These are phyloP conservation scores for Lactarius hatsudake DNA, from an alignment of 768 basidiomycete genomes.

Conservation along the genomic window DNA sequence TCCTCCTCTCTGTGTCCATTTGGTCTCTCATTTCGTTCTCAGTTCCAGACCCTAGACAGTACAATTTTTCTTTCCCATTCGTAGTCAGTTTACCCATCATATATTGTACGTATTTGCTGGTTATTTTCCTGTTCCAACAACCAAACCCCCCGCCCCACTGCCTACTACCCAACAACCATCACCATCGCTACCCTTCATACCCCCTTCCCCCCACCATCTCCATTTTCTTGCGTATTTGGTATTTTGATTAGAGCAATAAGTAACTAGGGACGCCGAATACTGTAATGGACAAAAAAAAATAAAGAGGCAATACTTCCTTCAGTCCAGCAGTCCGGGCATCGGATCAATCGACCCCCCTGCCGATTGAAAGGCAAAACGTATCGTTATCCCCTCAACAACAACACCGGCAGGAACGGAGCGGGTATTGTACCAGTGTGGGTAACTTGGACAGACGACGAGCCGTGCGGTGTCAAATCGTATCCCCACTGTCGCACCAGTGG, in stretches of 20 bases:
- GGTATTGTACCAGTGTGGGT: too few species aligned
- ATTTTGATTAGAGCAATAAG: slow-evolving; percentile 7
- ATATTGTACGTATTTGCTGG: background rate
- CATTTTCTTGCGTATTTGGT: slow-evolving; percentile 11
- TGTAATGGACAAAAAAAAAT: background rate
- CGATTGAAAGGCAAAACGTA: background rate
- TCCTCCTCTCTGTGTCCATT: background rate
- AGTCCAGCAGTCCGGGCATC: background rate
- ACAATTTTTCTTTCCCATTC: background rate
- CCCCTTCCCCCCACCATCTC: background rate
- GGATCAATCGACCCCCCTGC: background rate
- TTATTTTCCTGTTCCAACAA: background rate
- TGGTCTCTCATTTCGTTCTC: background rate
- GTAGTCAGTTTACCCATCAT: background rate
- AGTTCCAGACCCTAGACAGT: background rate
- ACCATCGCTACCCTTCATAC: background rate
- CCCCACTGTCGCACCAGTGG: too few species aligned
- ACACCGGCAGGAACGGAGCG: too few species aligned
- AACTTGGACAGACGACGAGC: too few species aligned
- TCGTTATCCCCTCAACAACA: too few species aligned
- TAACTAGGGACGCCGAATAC: background rate
- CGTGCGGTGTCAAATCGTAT: too few species aligned
- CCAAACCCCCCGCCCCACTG: background rate
- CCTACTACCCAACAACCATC: background rate
- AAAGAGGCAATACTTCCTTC: background rate